Conservation (phyloP, 495 filamentous ascomycete species). For the Aspergillus mulundensis region DNA sequence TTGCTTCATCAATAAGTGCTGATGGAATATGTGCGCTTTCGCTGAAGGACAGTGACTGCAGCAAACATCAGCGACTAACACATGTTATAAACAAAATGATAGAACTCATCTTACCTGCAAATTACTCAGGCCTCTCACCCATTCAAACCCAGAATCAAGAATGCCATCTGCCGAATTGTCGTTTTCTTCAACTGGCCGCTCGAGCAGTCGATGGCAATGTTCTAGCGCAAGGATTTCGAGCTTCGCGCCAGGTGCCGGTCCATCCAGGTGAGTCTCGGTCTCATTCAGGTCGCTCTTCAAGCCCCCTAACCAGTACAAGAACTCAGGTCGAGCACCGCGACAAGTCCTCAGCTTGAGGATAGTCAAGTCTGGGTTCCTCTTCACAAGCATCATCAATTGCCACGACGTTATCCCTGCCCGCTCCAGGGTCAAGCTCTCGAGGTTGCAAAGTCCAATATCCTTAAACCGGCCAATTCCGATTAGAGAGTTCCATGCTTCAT, state of each 20-base stretch:
- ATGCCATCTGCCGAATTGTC: slow-evolving; percentile 2
- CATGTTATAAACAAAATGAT: neutral
- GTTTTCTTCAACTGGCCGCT: slow-evolving; percentile 3
- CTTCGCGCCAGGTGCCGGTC: slow-evolving; percentile 19
- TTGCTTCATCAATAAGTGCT: slow-evolving; percentile 23
- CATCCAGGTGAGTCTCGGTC: neutral
- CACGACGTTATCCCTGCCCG: slow-evolving; percentile 33
- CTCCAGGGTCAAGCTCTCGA: slow-evolving; percentile 29
- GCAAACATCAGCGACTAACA: neutral
- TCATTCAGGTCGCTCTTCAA: slow-evolving; percentile 18
- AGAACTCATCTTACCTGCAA: slow-evolving; percentile 17
- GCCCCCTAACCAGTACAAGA: slow-evolving; percentile 32
- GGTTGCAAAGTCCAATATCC: slow-evolving; percentile 17
- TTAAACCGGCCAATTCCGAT: slow-evolving; percentile 22
- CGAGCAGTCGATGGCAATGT: slow-evolving; percentile 23
- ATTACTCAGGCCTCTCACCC: slow-evolving; percentile 23
- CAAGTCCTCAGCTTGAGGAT: slow-evolving; percentile 32
- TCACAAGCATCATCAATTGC: slow-evolving; percentile 32
- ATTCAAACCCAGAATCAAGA: slow-evolving; percentile 25
- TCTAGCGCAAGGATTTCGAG: slow-evolving; percentile 28
- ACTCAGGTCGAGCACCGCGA: slow-evolving; percentile 27
- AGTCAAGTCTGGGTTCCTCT: slow-evolving; percentile 25
- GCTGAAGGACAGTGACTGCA: slow-evolving; percentile 32
- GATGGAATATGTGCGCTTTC: slow-evolving; percentile 28
- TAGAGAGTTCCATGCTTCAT: slow-evolving; percentile 31